Base-by-base conservation (phyloP, 106 monocot genomes). In the Phalaenopsis aphrodite region DNA sequence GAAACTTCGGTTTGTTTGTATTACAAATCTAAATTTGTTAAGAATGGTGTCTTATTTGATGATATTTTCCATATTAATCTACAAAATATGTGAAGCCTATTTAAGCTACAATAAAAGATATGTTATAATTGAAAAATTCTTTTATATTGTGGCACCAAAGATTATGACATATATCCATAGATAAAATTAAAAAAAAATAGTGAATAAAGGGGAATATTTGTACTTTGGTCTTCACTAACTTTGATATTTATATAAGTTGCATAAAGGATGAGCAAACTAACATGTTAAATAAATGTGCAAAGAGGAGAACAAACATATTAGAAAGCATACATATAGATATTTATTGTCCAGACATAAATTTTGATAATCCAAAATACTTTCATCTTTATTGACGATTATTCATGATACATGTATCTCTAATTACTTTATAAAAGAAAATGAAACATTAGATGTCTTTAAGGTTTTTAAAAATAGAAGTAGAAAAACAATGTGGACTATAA, bases 211-310 rank as follows among this genome's bases (percentile, higher is more conserved):
- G 15, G 77, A 38, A 38, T 36, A 11, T 78, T 61, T 58, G 4
- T 19, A 78, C 78, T 61, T 19, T 78, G 12, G 41, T 58, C 41
- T 78, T 78, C 42, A 19, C 41, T 42, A 19, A 78, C 19, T 61
- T 78, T 78, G 58, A 41, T 8, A 78, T 41, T 61, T 78, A 41
- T 61, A 36, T 78, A 5, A 61, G 42, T 61, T 78, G 38, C 56
- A 78, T 78, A 12, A 78, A 78, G 61, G 39, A 18, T 41, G 58
- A 78, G 78, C 37, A 78, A n/a, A 78, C 58, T 36, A 61, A 78
- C 41, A 78, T 19, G 41, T 61, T 57, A 57, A 79, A 66, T 61
- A 79, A 79, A 66, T 42, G 65, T 79, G 79, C 24, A 42, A 79
- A 79, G 41, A 79, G 65, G 64, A 79, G 79, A 23, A 18, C 17